Evolutionary conservation across 306 rosid species (phyloP), one percentile per base, ranked within the genome.

Genomic region (Trifolium pratense): DNA sequence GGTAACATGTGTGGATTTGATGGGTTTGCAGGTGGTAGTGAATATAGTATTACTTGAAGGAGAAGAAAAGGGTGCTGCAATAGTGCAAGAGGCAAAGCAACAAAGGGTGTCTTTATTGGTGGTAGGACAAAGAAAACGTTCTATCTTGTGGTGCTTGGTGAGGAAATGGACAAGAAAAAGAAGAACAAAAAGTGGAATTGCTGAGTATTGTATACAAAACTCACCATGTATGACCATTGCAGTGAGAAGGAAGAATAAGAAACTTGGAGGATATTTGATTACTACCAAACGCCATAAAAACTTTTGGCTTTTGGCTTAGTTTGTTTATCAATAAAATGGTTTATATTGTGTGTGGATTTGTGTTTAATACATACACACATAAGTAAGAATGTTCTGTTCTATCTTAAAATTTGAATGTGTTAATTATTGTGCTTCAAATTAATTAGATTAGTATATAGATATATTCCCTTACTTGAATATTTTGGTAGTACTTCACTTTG

Each of bases 281-380:
- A 91, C 97, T 32, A 95, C 99, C 65, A 91, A 88, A 82, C 89
- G 89, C 52, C 96, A 94, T 70, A 94, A 90, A 66, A 87, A 88
- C 0, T 94, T 91, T 66, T 94, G 99, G 99, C 99, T 91, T 81
- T 84, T 94, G 71, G 99, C 99, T 84, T 91, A 74, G 73, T 71
- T 0, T 26, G 15, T 25, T 1, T 39, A 17, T 11, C 61, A 23
- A 53, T 60, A 25, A 31, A 72, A 18, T 68, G 56, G n/a, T n/a
- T 43, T 45, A 23, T 23, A 7, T 23, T 42, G 57, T 43, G 13
- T 66, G 71, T 66, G 21, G 36, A n/a, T 16, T 46, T 46, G 73
- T 49, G n/a, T 16, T 31, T 68, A 3, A 29, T n/a, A 17, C 45
- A 29, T n/a, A 17, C 45, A 21, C 12, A 16, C 2, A n/a, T 4